Evolutionary conservation across 2,329 filamentous ascomycete species (phyloP).

Genomic region (Thelonectria olida): DNA sequence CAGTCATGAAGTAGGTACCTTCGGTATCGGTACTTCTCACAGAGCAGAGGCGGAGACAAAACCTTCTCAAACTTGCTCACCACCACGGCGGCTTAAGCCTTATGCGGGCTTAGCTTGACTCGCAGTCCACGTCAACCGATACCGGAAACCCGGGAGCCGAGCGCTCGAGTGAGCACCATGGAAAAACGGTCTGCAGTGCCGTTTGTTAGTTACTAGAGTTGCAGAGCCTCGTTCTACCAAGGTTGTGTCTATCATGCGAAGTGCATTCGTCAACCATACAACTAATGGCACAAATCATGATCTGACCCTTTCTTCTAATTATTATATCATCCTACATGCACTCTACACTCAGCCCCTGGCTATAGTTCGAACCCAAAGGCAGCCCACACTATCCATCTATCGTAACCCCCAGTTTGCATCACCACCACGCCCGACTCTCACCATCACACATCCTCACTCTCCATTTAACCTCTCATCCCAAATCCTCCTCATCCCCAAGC

Average conservation of each 20-base stretch:
- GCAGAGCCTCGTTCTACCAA: no score
- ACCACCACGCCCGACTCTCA: neutral
- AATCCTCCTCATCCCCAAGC: neutral
- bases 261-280: no score
- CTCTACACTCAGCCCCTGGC: no score
- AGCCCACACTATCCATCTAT: no score
- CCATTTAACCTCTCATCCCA: neutral
- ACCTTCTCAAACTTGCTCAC: constrained; percentile 64
- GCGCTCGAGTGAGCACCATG: neutral
- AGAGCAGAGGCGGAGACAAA: constrained; percentile 42
- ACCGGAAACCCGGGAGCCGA: neutral
- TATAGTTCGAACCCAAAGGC: no score
- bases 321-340: no score
- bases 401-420: no score
- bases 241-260: no score
- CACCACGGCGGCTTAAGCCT: neutral
- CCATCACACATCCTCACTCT: neutral
- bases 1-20: constrained; percentile 25
- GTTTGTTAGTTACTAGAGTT: no score
- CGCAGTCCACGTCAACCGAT: neutral
- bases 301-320: no score
- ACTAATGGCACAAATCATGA: no score
- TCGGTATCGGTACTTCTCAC: constrained; percentile 48
- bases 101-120: constrained; percentile 11
- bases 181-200: neutral